These are phyloP conservation scores for Thielaviopsis musarum DNA, from an alignment of 2,329 filamentous ascomycete genomes.

Conservation along the genomic window DNA sequence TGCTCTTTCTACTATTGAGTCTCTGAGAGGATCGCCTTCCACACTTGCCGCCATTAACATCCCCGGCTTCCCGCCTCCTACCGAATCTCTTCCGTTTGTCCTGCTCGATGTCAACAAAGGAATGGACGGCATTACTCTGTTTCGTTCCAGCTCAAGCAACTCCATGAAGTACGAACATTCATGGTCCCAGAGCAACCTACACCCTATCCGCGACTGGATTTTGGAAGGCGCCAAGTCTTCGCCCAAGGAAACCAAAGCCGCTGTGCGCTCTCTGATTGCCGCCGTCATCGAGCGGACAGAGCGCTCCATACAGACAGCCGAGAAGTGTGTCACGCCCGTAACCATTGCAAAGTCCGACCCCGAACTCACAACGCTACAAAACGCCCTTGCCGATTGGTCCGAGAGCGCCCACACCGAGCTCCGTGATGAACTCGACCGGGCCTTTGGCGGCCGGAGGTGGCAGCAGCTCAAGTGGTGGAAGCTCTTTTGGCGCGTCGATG, in stretches of 20 bases:
- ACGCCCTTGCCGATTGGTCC: conserved; percentile 53
- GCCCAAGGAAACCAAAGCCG: conserved; percentile 40
- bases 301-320: conserved; percentile 32
- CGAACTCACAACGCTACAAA: conserved; percentile 27
- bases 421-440: conserved; percentile 59
- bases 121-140: conserved; percentile 42
- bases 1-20: conserved; percentile 28
- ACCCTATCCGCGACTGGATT: conserved; percentile 50
- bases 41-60: conserved; percentile 44
- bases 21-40: conserved; percentile 22
- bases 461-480: conserved; percentile 81
- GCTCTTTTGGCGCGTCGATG: conserved; percentile 85
- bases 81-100: conserved; percentile 28
- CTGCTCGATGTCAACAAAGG: conserved; percentile 49
- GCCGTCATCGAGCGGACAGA: conserved; percentile 45
- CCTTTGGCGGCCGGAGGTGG: conserved; percentile 64
- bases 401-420: conserved; percentile 70
- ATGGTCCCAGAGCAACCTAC: conserved; percentile 58
- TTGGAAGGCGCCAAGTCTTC: conserved; percentile 25
- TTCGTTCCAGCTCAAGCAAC: conserved; percentile 53
- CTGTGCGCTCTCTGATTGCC: conserved; percentile 47
- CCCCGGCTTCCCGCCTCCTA: conserved; percentile 23
- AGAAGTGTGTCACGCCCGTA: conserved; percentile 23
- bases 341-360: conserved; percentile 19
- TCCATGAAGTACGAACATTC: conserved; percentile 54